phyloP scores from a whole-genome alignment of 768 basidiomycete species.

The Sarcodon aspratus region DNA sequence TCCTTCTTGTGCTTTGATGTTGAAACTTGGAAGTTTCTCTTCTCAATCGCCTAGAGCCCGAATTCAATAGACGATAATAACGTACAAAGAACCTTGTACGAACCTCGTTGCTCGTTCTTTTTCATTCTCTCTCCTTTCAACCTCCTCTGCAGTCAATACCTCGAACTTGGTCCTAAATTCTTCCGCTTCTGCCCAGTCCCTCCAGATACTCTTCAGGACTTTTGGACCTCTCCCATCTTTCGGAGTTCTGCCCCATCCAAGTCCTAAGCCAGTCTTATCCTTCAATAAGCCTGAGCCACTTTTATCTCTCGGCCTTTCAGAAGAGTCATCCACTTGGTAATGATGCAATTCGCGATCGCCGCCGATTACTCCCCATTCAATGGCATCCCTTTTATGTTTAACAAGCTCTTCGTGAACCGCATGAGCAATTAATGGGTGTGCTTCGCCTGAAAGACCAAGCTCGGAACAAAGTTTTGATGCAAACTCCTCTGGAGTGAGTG shows the following conservation, averaged over 20 bases:
- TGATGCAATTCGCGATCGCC: constrained; percentile 21
- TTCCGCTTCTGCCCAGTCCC: constrained; percentile 89
- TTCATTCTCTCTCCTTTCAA: constrained; percentile 83
- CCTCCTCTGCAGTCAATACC: constrained; percentile 80
- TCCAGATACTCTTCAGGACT: constrained; percentile 78
- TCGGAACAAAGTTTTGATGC: constrained; percentile 71
- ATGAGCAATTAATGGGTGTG: constrained; percentile 80
- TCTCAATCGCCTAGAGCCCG: constrained; percentile 37
- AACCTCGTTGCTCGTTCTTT: constrained; percentile 73
- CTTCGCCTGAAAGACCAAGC: constrained; percentile 81
- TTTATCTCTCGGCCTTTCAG: constrained; percentile 28
- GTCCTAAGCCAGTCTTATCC: constrained; percentile 74
- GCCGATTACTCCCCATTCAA: constrained; percentile 87
- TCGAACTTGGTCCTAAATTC: constrained; percentile 86
- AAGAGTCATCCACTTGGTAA: constrained; percentile 18
- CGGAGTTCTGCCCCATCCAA: constrained; percentile 68
- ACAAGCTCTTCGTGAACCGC: constrained; percentile 93
- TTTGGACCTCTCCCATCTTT: constrained; percentile 75
- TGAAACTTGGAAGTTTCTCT: constrained; percentile 62
- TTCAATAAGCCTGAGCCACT: constrained; percentile 49
- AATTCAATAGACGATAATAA: constrained; percentile 2
- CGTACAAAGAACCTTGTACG: constrained; percentile 11
- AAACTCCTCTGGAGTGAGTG: constrained; percentile 82
- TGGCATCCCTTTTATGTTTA: constrained; percentile 89
- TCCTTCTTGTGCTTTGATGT: constrained; percentile 17